A percentile compares a stretch with the other conserved stretches of the same genome.
These are phyloP conservation scores for Pistacia vera DNA, from an alignment of 345 rosid species.

Conservation along the genomic window DNA sequence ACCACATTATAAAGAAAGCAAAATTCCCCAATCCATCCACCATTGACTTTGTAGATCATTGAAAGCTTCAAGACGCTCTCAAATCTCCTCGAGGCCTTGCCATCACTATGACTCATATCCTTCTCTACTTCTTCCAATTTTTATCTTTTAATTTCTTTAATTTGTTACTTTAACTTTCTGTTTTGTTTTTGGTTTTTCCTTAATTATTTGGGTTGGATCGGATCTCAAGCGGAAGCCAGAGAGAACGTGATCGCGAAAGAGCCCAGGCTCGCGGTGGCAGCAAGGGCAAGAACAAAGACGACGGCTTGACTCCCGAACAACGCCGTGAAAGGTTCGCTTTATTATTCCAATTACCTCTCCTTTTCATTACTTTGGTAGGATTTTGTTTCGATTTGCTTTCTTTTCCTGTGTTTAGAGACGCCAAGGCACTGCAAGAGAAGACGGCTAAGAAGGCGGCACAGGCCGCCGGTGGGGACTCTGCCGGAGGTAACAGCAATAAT, in stretches of 20 bases:
- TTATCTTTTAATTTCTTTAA: neutral
- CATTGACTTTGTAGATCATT: neutral
- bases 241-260: slow-evolving; percentile 59
- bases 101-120: slow-evolving; percentile 37
- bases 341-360: neutral
- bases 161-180: neutral
- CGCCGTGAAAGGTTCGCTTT: slow-evolving; percentile 51
- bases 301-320: slow-evolving; percentile 62
- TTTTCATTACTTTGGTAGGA: neutral
- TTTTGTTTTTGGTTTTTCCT: slow-evolving; percentile 16
- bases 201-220: slow-evolving; percentile 12
- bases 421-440: slow-evolving; percentile 90
- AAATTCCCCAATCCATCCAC: no score
- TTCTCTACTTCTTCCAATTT: neutral
- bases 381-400: neutral
- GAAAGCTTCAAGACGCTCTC: neutral
- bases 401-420: slow-evolving; percentile 56
- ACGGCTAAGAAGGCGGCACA: slow-evolving; percentile 83
- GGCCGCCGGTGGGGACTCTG: slow-evolving; percentile 49
- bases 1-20: no score
- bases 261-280: slow-evolving; percentile 36
- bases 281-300: slow-evolving; percentile 39
- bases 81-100: neutral
- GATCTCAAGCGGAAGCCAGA: slow-evolving; percentile 58
- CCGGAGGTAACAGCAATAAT: slow-evolving; percentile 29